Conservation (phyloP, 2,329 filamentous ascomycete species). For the Diplodia intermedia region DNA sequence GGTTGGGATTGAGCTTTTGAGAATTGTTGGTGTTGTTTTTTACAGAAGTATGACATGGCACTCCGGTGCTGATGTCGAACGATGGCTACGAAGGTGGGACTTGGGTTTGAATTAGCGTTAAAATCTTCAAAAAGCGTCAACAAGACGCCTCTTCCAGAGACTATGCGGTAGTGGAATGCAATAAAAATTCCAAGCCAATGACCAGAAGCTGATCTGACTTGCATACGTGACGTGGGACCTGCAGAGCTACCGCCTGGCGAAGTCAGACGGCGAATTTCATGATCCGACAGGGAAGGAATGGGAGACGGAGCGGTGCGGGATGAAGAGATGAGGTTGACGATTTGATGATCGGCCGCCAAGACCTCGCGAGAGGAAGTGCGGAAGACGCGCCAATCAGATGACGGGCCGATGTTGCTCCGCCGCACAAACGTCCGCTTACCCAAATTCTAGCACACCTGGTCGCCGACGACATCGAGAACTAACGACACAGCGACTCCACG, state of each 20-base stretch:
- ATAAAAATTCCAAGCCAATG: neutral
- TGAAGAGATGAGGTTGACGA: constrained; percentile 19
- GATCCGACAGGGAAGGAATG: neutral
- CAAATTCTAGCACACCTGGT: constrained; percentile 40
- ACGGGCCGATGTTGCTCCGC: constrained; percentile 32
- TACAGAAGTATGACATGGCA: neutral
- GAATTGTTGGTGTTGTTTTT: no score
- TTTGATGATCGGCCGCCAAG: constrained; percentile 29
- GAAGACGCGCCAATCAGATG: constrained; percentile 24
- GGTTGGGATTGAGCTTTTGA: neutral
- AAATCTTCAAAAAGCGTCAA: neutral
- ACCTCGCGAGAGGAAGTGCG: constrained; percentile 17
- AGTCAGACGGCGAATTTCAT: neutral
- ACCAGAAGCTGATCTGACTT: neutral
- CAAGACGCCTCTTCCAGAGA: neutral
- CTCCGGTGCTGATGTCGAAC: neutral
- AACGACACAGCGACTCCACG: constrained; percentile 45
- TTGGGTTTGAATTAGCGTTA: neutral
- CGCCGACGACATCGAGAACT: constrained; percentile 43
- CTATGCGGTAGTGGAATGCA: neutral
- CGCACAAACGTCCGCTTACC: constrained; percentile 33
- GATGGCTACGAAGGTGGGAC: neutral
- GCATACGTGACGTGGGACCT: neutral
- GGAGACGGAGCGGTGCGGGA: neutral
- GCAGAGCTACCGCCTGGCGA: neutral